A percentile compares a stretch with the other conserved stretches of the same genome.
Conservation (phyloP, 2,329 filamentous ascomycete genomes). For the Mycosphaerella sp. region DNA sequence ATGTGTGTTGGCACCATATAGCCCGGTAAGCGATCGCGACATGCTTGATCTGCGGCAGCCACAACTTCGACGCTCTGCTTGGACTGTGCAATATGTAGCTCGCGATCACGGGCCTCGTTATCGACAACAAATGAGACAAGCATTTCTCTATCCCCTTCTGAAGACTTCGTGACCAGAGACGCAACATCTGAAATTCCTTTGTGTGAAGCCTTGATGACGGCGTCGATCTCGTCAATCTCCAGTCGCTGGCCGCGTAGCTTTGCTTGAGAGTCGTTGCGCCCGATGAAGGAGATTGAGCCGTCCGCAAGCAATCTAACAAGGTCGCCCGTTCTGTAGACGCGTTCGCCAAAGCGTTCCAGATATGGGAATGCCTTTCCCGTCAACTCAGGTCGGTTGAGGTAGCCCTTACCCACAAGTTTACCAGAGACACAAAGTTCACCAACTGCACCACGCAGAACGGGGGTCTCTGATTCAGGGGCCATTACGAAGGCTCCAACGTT, state of each 20-base stretch:
- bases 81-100: slow-evolving; percentile 35
- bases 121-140: slow-evolving; percentile 65
- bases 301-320: slow-evolving; percentile 75
- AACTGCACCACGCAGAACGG: slow-evolving; percentile 69
- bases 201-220: slow-evolving; percentile 61
- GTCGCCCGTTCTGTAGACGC: slow-evolving; percentile 81
- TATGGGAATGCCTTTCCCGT: slow-evolving; percentile 69
- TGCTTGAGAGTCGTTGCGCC: slow-evolving; percentile 83
- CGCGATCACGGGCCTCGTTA: slow-evolving; percentile 17
- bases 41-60: slow-evolving; percentile 45
- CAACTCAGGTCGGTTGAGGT: slow-evolving; percentile 72
- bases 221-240: slow-evolving; percentile 87
- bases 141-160: slow-evolving; percentile 68
- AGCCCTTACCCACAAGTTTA: slow-evolving; percentile 80
- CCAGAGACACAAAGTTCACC: slow-evolving; percentile 88
- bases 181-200: slow-evolving; percentile 59
- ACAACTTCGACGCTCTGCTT: slow-evolving; percentile 21
- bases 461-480: slow-evolving; percentile 58
- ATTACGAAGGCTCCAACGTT: slow-evolving; percentile 84
- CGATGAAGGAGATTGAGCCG: slow-evolving; percentile 78
- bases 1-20: slow-evolving; percentile 93
- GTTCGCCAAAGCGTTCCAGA: slow-evolving; percentile 42
- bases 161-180: slow-evolving; percentile 68
- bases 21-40: slow-evolving; percentile 60
- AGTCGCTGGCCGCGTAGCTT: slow-evolving; percentile 85